These are phyloP conservation scores for Pythium graminicola DNA, from an alignment of 352 stramenopile genomes.

Conservation along the genomic window DNA sequence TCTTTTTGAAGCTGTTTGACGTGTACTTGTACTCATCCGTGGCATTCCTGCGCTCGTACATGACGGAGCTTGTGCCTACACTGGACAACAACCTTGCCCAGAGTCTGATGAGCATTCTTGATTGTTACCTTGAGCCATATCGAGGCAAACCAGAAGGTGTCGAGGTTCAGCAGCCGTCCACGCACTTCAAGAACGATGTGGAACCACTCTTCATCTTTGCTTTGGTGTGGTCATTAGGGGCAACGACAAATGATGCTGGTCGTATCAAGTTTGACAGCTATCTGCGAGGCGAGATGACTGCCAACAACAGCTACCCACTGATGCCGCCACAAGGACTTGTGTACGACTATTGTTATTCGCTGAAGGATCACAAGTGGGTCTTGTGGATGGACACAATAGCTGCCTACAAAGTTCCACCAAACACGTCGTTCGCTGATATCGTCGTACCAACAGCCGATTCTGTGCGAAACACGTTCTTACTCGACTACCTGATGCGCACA, in stretches of 20 bases:
- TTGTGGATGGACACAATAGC: conserved; percentile 92
- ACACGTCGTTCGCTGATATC: conserved; percentile 85
- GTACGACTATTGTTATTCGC: conserved; percentile 90
- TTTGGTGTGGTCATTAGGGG: conserved; percentile 89
- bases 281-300: conserved; percentile 76
- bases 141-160: conserved; percentile 43
- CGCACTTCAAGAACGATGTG: conserved; percentile 72
- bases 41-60: conserved; percentile 79
- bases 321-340: conserved; percentile 66
- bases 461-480: conserved; percentile 90
- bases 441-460: conserved; percentile 92
- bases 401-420: conserved; percentile 61
- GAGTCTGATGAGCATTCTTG: conserved; percentile 89
- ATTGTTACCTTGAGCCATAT: conserved; percentile 83
- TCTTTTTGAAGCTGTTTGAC: conserved; percentile 81
- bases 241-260: conserved; percentile 85
- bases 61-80: conserved; percentile 87
- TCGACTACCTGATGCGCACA: conserved; percentile 76
- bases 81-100: conserved; percentile 92
- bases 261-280: conserved; percentile 87
- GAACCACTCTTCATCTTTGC: conserved; percentile 91
- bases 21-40: conserved; percentile 88
- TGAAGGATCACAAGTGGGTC: conserved; percentile 88
- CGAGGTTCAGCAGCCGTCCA: conserved; percentile 36
- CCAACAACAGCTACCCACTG: conserved; percentile 45